These are phyloP conservation scores for Cucumis cinereus DNA, from an alignment of 306 rosid genomes.

Conservation along the genomic window DNA sequence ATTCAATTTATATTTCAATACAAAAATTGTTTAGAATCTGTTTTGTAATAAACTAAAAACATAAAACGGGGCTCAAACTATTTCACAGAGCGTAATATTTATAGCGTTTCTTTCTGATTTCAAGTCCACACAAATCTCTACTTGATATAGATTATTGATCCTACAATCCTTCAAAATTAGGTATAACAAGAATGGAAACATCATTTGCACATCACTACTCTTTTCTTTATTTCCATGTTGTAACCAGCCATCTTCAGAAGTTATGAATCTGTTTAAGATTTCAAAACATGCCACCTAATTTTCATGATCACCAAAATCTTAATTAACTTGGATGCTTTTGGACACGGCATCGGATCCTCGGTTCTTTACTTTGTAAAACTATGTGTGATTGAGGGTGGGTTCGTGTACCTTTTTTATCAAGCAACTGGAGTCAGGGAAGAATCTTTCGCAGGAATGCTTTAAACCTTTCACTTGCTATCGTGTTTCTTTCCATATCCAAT, in stretches of 20 bases:
- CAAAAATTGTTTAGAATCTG: too few species aligned
- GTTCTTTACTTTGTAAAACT: not conserved
- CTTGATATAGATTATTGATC: too few species aligned
- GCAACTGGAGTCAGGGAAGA: constrained; percentile 37
- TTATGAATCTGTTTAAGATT: not conserved
- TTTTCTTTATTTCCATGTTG: not conserved
- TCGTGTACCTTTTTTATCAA: constrained; percentile 11
- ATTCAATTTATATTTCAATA: too few species aligned
- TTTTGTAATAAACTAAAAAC: too few species aligned
- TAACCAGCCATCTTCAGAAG: not conserved
- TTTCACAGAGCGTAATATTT: too few species aligned
- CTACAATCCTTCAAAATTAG: too few species aligned
- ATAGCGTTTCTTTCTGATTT: too few species aligned
- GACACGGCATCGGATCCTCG: too few species aligned
- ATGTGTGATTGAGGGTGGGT: not conserved
- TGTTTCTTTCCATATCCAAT: constrained; percentile 46
- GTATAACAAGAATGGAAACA: too few species aligned
- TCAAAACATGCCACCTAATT: not conserved
- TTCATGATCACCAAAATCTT: not conserved
- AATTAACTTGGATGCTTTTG: not conserved
- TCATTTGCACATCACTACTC: too few species aligned
- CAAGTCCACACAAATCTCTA: too few species aligned
- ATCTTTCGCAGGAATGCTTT: constrained; percentile 41
- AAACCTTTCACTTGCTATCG: constrained; percentile 41
- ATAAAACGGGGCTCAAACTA: too few species aligned